Evolutionary conservation across 2,329 filamentous ascomycete genomes (phyloP).

Genomic region (Aureobasidium mangrovei): DNA sequence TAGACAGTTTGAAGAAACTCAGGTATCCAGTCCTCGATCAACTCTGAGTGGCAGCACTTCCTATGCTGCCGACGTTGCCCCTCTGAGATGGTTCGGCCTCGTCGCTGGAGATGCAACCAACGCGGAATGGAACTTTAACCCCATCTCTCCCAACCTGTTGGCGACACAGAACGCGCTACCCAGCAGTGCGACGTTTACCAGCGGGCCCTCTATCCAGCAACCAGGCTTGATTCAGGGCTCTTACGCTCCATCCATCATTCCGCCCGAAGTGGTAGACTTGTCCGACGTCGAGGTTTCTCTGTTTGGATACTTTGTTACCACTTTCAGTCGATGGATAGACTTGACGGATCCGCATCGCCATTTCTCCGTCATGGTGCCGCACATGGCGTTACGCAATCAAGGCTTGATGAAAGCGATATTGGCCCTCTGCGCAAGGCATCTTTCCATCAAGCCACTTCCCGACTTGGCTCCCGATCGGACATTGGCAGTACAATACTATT

Average conservation of each 20-base stretch:
- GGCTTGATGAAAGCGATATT: slow-evolving; percentile 50
- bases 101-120: slow-evolving; percentile 34
- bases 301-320: slow-evolving; percentile 29
- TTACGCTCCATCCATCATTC: slow-evolving; percentile 6
- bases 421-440: slow-evolving; percentile 43
- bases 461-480: slow-evolving; percentile 21
- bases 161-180: neutral
- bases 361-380: slow-evolving; percentile 26
- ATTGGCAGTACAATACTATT: slow-evolving; percentile 43
- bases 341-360: slow-evolving; percentile 32
- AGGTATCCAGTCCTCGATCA: slow-evolving; percentile 16
- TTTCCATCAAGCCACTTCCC: slow-evolving; percentile 29
- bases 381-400: slow-evolving; percentile 40
- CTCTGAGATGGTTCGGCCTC: slow-evolving; percentile 41
- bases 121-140: slow-evolving; percentile 19
- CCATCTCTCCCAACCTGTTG: neutral
- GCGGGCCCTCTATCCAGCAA: slow-evolving; percentile 15
- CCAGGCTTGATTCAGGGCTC: slow-evolving; percentile 11
- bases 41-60: slow-evolving; percentile 23
- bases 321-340: slow-evolving; percentile 32
- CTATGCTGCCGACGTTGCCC: slow-evolving; percentile 36
- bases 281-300: slow-evolving; percentile 27
- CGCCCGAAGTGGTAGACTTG: slow-evolving; percentile 17
- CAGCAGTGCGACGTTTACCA: neutral
- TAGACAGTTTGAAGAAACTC: neutral